These are phyloP conservation scores for Acacia crassicarpa DNA, from an alignment of 306 rosid species.

Conservation along the genomic window DNA sequence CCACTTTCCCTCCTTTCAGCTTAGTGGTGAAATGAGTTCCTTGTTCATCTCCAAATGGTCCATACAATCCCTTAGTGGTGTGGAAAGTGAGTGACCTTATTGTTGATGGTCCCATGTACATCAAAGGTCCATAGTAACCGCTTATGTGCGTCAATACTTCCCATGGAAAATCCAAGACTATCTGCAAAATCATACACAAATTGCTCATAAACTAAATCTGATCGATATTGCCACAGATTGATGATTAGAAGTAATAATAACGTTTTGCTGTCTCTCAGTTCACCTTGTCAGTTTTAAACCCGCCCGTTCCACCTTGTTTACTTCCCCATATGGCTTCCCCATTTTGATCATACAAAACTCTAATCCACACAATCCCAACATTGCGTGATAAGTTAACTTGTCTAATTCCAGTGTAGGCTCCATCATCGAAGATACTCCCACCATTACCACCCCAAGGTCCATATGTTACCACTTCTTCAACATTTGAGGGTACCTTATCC, in stretches of 20 bases:
- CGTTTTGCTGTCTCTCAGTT: slow-evolving; percentile 7
- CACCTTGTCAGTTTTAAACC: slow-evolving; percentile 81
- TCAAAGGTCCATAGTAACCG: slow-evolving; percentile 68
- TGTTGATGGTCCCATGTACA: slow-evolving; percentile 74
- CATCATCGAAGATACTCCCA: slow-evolving; percentile 72
- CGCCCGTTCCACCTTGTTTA: slow-evolving; percentile 83
- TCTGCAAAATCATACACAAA: slow-evolving; percentile 49
- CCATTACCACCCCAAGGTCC: slow-evolving; percentile 94
- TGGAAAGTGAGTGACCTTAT: slow-evolving; percentile 80
- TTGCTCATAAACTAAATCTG: slow-evolving; percentile 4
- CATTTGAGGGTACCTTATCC: slow-evolving; percentile 25
- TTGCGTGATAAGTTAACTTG: slow-evolving; percentile 77
- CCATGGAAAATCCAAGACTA: slow-evolving; percentile 68
- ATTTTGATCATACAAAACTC: slow-evolving; percentile 62
- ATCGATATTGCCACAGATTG: background rate
- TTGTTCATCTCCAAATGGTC: slow-evolving; percentile 85
- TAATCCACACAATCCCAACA: slow-evolving; percentile 72
- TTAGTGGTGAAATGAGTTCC: slow-evolving; percentile 69
- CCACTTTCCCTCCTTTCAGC: slow-evolving; percentile 72
- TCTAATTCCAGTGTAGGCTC: slow-evolving; percentile 60
- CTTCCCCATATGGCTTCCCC: slow-evolving; percentile 73
- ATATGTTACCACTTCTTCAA: slow-evolving; percentile 48
- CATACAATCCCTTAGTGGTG: slow-evolving; percentile 61
- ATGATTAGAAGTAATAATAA: slow-evolving; percentile 2
- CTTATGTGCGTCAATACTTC: slow-evolving; percentile 85